Evolutionary conservation across 345 rosid species (phyloP), one percentile per base, ranked within the genome.

Genomic region (Trapa bicornis): DNA sequence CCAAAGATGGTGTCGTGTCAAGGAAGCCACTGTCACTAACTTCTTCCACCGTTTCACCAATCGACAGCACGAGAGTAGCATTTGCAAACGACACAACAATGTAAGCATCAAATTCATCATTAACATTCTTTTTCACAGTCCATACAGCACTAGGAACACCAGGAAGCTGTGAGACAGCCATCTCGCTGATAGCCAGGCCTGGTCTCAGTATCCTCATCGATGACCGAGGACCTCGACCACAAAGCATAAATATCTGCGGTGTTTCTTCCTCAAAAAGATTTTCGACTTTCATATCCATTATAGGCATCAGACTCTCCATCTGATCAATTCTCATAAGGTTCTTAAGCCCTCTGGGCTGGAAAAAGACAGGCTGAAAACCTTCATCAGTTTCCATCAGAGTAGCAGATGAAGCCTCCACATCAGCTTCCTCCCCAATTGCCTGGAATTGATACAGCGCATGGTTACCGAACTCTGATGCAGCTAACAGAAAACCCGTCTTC

Each of bases 161-260:
- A 71, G 99, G 99, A 78, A 94, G 99, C 91, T 84, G 96, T 41
- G 99, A 94, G 62, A 91, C 99, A 63, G 96, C 99, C 97, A 91
- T 94, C 80, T 94, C 99, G 62, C 87, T 85, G 67, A 94, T 81
- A 56, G 99, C 99, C 81, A 94, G 82, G 58, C 99, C 97, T 37
- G 99, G 95, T 69, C 96, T 87, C 60, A 94, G 70, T 70, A 94
- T 89, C 83, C 99, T 89, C 53, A 91, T 75, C 12, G 97, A 87
- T 5, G 99, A 94, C 45, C 99, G 92, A 37, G 99, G 96, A 73
- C 99, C 99, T 37, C 97, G 84, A 2, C 99, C 99, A 71, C 99
- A 94, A 17, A 94, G 86, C 7, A 91, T 78, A 75, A 85, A 91
- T 64, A 94, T 85, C 79, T 94, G 99, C 58, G 99, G 95, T 4